These are phyloP conservation scores for Mycena leptocephala DNA, from an alignment of 768 basidiomycete species.

Conservation along the genomic window DNA sequence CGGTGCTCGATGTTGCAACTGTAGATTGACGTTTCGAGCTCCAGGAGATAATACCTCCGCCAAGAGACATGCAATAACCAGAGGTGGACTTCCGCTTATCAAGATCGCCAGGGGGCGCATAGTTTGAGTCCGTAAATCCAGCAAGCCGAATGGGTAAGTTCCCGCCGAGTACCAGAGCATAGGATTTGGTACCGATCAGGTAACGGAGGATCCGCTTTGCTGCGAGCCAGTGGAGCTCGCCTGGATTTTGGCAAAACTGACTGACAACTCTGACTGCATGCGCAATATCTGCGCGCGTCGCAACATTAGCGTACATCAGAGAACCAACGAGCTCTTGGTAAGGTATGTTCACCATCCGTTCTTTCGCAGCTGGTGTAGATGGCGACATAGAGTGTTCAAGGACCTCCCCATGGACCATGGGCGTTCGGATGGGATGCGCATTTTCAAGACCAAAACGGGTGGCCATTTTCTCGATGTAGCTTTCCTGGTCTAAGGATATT, in stretches of 20 bases:
- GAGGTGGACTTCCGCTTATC: slow-evolving; percentile 17
- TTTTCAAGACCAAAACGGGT: not conserved
- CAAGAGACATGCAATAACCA: not conserved
- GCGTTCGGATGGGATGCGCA: slow-evolving; percentile 1
- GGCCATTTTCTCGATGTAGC: slow-evolving; percentile 2
- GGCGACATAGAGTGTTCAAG: not conserved
- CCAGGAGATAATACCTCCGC: slow-evolving; percentile 9
- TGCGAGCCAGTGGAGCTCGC: slow-evolving; percentile 46
- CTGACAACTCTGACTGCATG: slow-evolving; percentile 31
- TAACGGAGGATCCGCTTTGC: slow-evolving; percentile 50
- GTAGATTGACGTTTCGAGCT: slow-evolving; percentile 40
- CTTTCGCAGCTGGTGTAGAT: not conserved
- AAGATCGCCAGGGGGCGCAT: not conserved
- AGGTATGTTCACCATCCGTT: not conserved
- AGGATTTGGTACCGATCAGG: slow-evolving; percentile 45
- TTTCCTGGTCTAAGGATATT: not conserved
- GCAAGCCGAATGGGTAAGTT: not conserved
- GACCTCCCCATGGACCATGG: not conserved
- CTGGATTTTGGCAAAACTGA: slow-evolving; percentile 38
- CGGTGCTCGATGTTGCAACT: slow-evolving; percentile 36
- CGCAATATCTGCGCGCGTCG: slow-evolving; percentile 37
- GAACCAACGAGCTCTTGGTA: not conserved
- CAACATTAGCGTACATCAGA: slow-evolving; percentile 5
- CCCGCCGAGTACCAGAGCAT: not conserved
- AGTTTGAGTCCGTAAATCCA: slow-evolving; percentile 19